Base-by-base conservation (phyloP, 75 land plant genomes). In the Adiantum capillusveneris region DNA sequence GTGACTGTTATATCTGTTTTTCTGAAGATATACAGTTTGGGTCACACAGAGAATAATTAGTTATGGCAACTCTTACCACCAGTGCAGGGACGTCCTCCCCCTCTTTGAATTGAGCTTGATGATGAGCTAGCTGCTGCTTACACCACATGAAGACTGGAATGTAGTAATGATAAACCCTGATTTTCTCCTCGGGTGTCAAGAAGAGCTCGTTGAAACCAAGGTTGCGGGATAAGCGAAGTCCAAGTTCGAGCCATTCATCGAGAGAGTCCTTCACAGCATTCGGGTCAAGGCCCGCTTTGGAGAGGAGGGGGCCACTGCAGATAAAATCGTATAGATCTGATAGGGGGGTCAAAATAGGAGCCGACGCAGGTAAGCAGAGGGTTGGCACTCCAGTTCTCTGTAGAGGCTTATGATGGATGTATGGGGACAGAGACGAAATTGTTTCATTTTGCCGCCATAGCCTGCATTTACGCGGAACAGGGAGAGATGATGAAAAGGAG, bases 121-220 rank as follows among this genome's bases (percentile, higher is more conserved):
- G 88, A 12, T 29, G 67, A 24, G 60, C 42, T 60, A 94, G 60
- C 62, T 94, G 79, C 14, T 78, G 66, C 52, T 86, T 77, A 37
- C 96, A 90, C 96, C 98, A 94, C 9, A 89, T 25, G 63, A 75
- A 93, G 28, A 94, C 90, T 0, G 98, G 98, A 27, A 86, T 58
- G 41, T 94, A 94, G 58, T 84, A 94, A 64, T 89, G 98, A 58
- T 75, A 90, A 25, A 94, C 44, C 55, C 96, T 75, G 1, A 62
- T 70, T 66, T 84, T 90, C 77, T 94, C 79, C 11, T 81, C 34
- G 21, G 30, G 39, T 0, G 63, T 64, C 43, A 83, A 70, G 1
- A 36, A 27, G 37, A 79, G 56, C 41, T 84, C 91, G 50, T 83
- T 69, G 44, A 86, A 59, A 17, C 82, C 57, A 60, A 90, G 79